Conservation (phyloP, 345 rosid species). For the Toxicodendron radicans region DNA sequence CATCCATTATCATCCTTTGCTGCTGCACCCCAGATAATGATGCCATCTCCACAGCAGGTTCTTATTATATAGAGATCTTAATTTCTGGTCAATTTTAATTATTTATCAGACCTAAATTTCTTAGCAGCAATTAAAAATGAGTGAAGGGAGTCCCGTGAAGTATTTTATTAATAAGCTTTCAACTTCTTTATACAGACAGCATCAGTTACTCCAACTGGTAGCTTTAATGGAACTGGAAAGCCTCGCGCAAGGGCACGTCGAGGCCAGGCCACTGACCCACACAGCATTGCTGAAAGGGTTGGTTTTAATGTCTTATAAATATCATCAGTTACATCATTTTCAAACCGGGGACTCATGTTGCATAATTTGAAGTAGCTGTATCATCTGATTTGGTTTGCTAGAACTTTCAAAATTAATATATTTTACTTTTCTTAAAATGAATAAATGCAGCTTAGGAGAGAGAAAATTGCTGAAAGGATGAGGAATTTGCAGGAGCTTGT, state of each 20-base stretch:
- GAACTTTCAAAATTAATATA: background rate
- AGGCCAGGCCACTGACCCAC: slow-evolving; percentile 76
- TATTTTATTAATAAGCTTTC: background rate
- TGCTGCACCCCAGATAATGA: slow-evolving; percentile 10
- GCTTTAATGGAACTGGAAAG: slow-evolving; percentile 36
- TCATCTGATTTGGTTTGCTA: background rate
- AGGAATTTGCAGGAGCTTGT: slow-evolving; percentile 62
- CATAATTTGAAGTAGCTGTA: background rate
- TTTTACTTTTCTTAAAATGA: background rate
- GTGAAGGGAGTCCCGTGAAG: slow-evolving; percentile 10
- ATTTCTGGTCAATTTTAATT: background rate
- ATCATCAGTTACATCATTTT: slow-evolving; percentile 4
- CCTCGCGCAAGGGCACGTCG: slow-evolving; percentile 59
- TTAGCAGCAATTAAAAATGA: background rate
- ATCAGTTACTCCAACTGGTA: slow-evolving; percentile 24
- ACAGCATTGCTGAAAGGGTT: slow-evolving; percentile 71
- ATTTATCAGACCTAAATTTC: background rate
- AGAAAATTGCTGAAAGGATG: slow-evolving; percentile 68
- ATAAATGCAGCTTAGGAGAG: slow-evolving; percentile 51
- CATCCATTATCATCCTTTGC: slow-evolving; percentile 25
- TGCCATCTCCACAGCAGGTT: slow-evolving; percentile 34
- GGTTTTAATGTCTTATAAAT: background rate
- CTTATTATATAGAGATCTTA: background rate
- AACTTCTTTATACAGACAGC: slow-evolving; percentile 27
- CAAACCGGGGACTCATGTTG: background rate